A percentile compares a stretch with the other conserved stretches of the same genome.
Conservation (phyloP, 805 yeast genomes). For the Candida piceae region DNA sequence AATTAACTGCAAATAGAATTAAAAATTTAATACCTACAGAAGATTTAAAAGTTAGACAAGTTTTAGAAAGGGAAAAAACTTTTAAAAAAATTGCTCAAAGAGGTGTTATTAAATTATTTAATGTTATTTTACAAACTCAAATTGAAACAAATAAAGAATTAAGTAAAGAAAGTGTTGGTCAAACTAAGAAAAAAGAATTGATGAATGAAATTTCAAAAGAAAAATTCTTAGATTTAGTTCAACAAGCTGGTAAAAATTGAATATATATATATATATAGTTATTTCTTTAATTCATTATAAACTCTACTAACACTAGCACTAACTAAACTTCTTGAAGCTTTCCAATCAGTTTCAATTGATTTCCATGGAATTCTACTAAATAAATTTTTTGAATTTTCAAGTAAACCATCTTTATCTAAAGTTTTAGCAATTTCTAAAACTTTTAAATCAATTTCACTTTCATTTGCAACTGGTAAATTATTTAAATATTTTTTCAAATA, state of each 20-base stretch:
- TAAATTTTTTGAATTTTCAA: conserved; percentile 22
- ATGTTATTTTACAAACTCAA: conserved; percentile 71
- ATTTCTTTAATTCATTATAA: conserved; percentile 12
- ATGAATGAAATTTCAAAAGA: conserved; percentile 81
- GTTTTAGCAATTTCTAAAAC: conserved; percentile 26
- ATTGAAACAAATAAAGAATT: conserved; percentile 50
- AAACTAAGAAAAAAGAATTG: conserved; percentile 50
- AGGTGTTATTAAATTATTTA: conserved; percentile 30
- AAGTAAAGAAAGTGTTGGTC: conserved; percentile 37
- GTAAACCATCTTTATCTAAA: conserved; percentile 21
- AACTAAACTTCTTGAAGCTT: conserved; percentile 29
- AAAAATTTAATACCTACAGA: conserved; percentile 62
- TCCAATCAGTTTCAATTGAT: conserved; percentile 30
- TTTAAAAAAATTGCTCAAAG: conserved; percentile 60
- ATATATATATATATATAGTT: neutral
- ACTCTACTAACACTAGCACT: conserved; percentile 26
- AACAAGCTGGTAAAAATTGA: conserved; percentile 56
- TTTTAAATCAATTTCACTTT: conserved; percentile 29
- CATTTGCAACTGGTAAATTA: conserved; percentile 33
- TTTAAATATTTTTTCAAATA: conserved; percentile 31
- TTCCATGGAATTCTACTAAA: conserved; percentile 33
- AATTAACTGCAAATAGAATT: conserved; percentile 62
- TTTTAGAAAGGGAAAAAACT: conserved; percentile 39
- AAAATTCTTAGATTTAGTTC: conserved; percentile 81
- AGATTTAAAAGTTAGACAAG: conserved; percentile 54